Evolutionary conservation across 352 stramenopile genomes (phyloP), one percentile per base, ranked within the genome.

Genomic region (Phytophthora podocarpi): DNA sequence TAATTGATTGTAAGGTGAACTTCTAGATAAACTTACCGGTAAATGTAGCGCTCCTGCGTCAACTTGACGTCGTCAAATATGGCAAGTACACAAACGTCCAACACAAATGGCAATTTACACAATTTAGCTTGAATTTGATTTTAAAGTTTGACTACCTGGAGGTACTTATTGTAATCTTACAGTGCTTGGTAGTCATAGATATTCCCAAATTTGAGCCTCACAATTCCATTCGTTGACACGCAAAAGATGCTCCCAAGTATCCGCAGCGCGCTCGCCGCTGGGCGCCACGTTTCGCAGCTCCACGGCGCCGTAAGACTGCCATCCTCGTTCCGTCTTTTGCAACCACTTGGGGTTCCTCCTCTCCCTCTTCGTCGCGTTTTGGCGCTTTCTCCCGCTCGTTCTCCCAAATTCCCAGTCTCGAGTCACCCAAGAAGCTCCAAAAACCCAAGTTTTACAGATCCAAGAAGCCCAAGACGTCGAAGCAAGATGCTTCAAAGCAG

Each of bases 241-340:
- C n/a, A n/a, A n/a, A 50, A 52, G 34, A 59, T 60, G 51, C 30
- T 60, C 20, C 51, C 12, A 34, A 46, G 51, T 23, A 30, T 60
- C 30, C 37, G 37, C 40, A 9, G 37, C n/a, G 37, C 27, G 27
- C 5, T 30, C 5, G 39, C 36, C 2, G 18, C 23, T 21, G 39
- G 13, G n/a, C 32, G 24, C 41, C 53, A 41, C 12, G 24, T n/a
- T 20, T 39, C 41, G 16, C 40, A 39, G 4, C 23, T 15, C 21
- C 21, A 45, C n/a, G 23, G 16, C n/a, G 8, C 53, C 24, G n/a
- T n/a, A n/a, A n/a, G n/a, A n/a, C n/a, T n/a, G n/a, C n/a, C n/a
- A n/a, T n/a, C n/a, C n/a, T n/a, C n/a, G n/a, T 24, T 0, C 15
- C 28, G 6, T n/a, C 37, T 4, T 34, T 9, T 26, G 6, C 28